Conservation (phyloP, 1,284 basidiomycete species). For the Neolentinus lepideus region DNA sequence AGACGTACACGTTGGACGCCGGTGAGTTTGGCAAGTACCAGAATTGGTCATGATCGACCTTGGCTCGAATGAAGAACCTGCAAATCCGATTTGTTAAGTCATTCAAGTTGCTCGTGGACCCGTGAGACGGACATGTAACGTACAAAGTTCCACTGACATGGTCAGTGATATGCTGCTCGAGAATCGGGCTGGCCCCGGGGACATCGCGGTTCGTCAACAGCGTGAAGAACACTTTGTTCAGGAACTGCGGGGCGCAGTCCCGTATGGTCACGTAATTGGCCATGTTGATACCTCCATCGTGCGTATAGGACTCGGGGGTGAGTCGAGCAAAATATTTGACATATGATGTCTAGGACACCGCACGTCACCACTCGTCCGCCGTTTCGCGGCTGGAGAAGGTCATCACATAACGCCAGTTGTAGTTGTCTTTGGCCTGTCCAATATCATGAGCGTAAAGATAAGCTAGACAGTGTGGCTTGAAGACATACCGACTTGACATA, state of each 20-base stretch:
- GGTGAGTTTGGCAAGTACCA: slow-evolving; percentile 6
- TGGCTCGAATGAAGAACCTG: slow-evolving; percentile 12
- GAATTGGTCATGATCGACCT: slow-evolving; percentile 5
- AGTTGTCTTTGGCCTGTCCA: slow-evolving; percentile 5
- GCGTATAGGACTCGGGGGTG: slow-evolving; percentile 11
- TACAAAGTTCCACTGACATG: slow-evolving; percentile 10
- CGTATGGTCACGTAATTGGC: not conserved
- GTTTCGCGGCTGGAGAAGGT: slow-evolving; percentile 8
- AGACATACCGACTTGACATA: not conserved
- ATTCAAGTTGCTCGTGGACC: not conserved
- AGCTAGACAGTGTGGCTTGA: not conserved
- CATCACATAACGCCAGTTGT: slow-evolving; percentile 4
- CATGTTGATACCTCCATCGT: not conserved
- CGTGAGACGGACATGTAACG: not conserved
- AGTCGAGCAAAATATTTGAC: slow-evolving; percentile 4
- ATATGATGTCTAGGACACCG: slow-evolving; percentile 5
- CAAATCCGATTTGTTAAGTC: not conserved
- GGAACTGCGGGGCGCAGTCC: slow-evolving; percentile 6
- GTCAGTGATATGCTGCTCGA: slow-evolving; percentile 5
- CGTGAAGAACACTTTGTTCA: slow-evolving; percentile 9
- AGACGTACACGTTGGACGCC: not conserved
- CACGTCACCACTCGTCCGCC: slow-evolving; percentile 13
- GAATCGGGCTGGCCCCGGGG: not conserved
- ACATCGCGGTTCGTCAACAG: slow-evolving; percentile 3
- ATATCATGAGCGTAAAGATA: no score